Conservation (phyloP, 1,139 yeast species). For the Taphrina deformans region DNA sequence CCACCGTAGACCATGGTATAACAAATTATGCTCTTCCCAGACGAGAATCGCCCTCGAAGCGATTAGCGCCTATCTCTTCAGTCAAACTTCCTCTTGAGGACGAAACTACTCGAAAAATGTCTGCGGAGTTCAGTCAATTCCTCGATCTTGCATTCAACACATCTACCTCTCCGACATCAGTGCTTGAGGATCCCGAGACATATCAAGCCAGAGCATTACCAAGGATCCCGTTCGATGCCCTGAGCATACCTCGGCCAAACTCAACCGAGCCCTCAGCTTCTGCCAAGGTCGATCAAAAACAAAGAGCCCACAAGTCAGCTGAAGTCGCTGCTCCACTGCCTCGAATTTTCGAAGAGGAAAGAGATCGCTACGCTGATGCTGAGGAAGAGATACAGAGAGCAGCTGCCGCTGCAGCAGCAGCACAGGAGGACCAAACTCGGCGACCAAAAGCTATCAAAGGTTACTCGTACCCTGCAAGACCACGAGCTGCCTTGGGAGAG, state of each 20-base stretch:
- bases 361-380: conserved; percentile 32
- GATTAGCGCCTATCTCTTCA: conserved; percentile 1
- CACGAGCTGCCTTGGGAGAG: conserved; percentile 28
- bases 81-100: conserved; percentile 18
- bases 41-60: conserved; percentile 18
- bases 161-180: conserved; percentile 3
- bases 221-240: conserved; percentile 6
- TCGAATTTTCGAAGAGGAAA: conserved; percentile 25
- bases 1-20: background rate
- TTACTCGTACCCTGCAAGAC: conserved; percentile 25
- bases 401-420: conserved; percentile 4
- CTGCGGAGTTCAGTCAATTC: conserved; percentile 35
- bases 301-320: conserved; percentile 25
- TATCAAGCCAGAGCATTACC: conserved; percentile 25
- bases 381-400: conserved; percentile 21
- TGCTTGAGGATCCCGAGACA: conserved; percentile 17
- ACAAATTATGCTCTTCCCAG: conserved; percentile 22
- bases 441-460: conserved; percentile 31
- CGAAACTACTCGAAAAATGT: conserved; percentile 27
- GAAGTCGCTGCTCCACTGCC: conserved; percentile 20
- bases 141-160: conserved; percentile 34
- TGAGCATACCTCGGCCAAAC: conserved; percentile 1
- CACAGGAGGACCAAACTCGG: background rate
- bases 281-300: conserved; percentile 15
- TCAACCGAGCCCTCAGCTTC: conserved; percentile 14